Base-by-base conservation (phyloP, 106 monocot genomes). In the Agapanthus africanus region DNA sequence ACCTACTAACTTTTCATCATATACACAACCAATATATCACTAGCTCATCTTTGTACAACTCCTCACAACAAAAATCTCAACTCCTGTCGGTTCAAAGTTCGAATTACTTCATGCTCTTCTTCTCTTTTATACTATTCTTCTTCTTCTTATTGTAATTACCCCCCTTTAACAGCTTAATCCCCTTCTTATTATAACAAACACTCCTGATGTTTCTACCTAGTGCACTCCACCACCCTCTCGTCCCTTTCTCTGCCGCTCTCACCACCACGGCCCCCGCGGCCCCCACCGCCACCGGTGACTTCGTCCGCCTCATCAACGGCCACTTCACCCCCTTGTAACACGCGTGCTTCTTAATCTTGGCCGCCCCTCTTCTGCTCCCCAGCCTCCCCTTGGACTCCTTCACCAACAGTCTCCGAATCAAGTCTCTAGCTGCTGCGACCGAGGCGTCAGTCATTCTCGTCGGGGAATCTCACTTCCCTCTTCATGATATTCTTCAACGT, bases 291-390 rank as follows among this genome's bases (percentile, higher is more conserved):
- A 66, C 73, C 27, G 93, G 90, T 21, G 93, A 80, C 56, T 57
- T 46, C 32, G 30, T 72, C 54, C 60, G 71, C 50, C 90, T 72
- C 36, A 90, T 74, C 33, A 94, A 66, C 35, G 82, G 42, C 94
- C 94, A 94, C 51, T 66, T 34, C 11, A 90, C 49, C 2, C 87
- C 84, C 22, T 40, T 32, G 34, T 90, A 94, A 74, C 90, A 94
- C 0, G 82, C 80, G 67, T 94, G 94, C n/a, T 68, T 54, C 78
- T 90, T 94, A 69, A 94, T 77, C 78, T 94, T 90, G 31, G 83
- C 78, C 2, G 90, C 90, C 0, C 94, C 94, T 31, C 70, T 69
- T 7, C 33, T 44, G 65, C 77, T 47, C 18, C 94, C 94, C 54
- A 94, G 35, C 35, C 94, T 71, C 46, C 40, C 63, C 38, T 52